Percentiles rank a stretch among this genome's conserved stretches.
Evolutionary conservation across 2,329 filamentous ascomycete genomes (phyloP).

Genomic region (Epicoccum nigrum): DNA sequence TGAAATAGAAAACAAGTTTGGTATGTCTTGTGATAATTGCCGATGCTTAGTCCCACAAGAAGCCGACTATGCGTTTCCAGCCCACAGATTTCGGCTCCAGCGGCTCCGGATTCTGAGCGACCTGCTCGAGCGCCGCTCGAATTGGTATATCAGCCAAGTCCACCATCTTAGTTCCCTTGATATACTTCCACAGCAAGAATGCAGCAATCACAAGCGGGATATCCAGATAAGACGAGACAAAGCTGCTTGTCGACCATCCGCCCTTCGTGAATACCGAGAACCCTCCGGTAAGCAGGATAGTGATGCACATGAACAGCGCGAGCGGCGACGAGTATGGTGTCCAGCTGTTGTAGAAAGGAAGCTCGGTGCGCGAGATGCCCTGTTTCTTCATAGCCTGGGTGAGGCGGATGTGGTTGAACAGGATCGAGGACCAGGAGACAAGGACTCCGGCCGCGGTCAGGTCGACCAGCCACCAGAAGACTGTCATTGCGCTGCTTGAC

Average conservation of each 20-base stretch:
- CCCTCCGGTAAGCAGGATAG: conserved; percentile 70
- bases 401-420: conserved; percentile 64
- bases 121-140: conserved; percentile 30
- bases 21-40: neutral
- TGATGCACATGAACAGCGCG: conserved; percentile 52
- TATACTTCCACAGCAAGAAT: conserved; percentile 69
- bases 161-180: conserved; percentile 63
- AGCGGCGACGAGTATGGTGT: conserved; percentile 42
- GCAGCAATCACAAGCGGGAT: conserved; percentile 47
- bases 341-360: conserved; percentile 43
- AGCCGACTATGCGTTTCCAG: conserved; percentile 19
- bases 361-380: conserved; percentile 57
- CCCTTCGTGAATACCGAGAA: conserved; percentile 60
- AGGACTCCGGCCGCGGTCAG: conserved; percentile 64
- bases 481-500: conserved; percentile 49
- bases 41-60: conserved; percentile 26
- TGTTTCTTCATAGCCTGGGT: conserved; percentile 52
- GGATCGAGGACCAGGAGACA: conserved; percentile 60
- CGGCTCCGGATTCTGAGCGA: conserved; percentile 27
- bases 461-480: conserved; percentile 73
- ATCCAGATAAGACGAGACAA: conserved; percentile 48
- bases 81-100: conserved; percentile 23
- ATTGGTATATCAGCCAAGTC: conserved; percentile 29
- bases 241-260: conserved; percentile 46
- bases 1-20: no score